These are phyloP conservation scores for Euphorbia celastroides DNA, from an alignment of 441 rosid genomes.

Conservation along the genomic window DNA sequence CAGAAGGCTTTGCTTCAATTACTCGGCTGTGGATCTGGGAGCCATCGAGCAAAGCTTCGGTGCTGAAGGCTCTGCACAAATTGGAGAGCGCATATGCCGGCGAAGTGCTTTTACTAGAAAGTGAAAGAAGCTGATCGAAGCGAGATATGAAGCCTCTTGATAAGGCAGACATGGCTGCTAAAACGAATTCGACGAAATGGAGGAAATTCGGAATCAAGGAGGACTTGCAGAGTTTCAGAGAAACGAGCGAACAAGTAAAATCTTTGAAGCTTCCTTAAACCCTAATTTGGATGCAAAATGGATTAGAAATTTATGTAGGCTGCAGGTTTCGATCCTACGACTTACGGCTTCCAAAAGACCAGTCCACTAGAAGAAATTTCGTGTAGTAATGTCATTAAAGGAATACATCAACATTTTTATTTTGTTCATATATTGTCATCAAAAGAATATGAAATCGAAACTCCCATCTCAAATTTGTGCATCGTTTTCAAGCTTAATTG, in stretches of 20 bases:
- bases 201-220: background rate
- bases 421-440: no score
- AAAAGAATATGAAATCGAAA: no score
- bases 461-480: no score
- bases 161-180: slow-evolving; percentile 48
- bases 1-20: slow-evolving; percentile 53
- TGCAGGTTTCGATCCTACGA: no score
- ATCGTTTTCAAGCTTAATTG: no score
- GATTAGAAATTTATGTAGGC: no score
- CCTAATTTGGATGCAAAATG: background rate
- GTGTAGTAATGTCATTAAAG: no score
- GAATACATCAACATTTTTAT: no score
- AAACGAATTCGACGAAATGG: background rate
- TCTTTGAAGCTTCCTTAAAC: background rate
- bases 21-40: slow-evolving; percentile 37
- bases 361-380: no score
- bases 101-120: slow-evolving; percentile 3
- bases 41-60: slow-evolving; percentile 36
- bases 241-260: background rate
- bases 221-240: background rate
- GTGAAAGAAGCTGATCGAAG: slow-evolving; percentile 35
- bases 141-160: slow-evolving; percentile 70
- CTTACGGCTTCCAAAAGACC: no score
- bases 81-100: slow-evolving; percentile 4
- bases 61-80: slow-evolving; percentile 35